phyloP scores from a whole-genome alignment of 2,329 filamentous ascomycete species.

The Diplodia scrobiculata region DNA sequence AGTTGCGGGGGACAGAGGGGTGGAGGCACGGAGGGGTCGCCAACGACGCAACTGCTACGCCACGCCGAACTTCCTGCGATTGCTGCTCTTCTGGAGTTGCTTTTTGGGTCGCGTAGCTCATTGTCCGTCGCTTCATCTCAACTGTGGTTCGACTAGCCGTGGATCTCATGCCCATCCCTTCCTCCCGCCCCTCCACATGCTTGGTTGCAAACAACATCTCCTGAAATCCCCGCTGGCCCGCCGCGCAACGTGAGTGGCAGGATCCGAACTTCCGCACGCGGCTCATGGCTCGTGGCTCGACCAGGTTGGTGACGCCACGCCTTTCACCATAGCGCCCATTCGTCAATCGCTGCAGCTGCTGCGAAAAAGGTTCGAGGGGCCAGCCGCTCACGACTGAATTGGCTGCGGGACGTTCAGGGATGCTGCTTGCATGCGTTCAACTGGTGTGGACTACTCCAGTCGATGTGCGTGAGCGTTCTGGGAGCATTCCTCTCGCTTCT shows the following conservation, averaged over 20 bases:
- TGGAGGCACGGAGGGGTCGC: background rate
- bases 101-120: background rate
- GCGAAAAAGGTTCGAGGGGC: background rate
- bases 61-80: constrained; percentile 9
- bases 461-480: background rate
- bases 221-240: background rate
- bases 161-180: background rate
- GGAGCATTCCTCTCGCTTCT: background rate
- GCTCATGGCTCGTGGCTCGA: constrained; percentile 25
- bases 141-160: background rate
- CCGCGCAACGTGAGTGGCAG: constrained; percentile 18
- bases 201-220: constrained; percentile 4
- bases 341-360: background rate
- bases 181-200: background rate
- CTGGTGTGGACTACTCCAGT: background rate
- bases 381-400: background rate
- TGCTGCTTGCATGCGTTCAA: constrained; percentile 16
- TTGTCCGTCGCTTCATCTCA: background rate
- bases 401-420: background rate
- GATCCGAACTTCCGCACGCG: background rate
- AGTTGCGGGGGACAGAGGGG: constrained; percentile 16
- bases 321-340: background rate
- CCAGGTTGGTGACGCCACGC: constrained; percentile 17
- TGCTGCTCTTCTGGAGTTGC: background rate
- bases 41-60: background rate